Conservation (phyloP, 73 alveolate species). For the Tetrahymena borealis region DNA sequence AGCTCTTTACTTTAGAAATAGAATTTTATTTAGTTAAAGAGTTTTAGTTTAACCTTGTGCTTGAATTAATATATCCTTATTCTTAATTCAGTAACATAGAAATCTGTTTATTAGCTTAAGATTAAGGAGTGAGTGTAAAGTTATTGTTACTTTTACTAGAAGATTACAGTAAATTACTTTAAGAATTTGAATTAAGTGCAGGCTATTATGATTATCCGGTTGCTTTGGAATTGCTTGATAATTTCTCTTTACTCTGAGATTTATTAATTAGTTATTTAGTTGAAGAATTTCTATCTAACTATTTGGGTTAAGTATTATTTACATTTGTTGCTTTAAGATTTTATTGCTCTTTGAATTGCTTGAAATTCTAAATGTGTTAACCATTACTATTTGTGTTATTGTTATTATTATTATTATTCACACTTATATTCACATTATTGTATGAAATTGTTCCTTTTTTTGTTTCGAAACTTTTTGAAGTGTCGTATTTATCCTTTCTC, state of each 20-base stretch:
- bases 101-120: not conserved
- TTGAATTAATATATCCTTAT: not conserved
- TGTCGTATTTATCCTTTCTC: not conserved
- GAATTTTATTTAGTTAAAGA: not conserved
- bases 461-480: not conserved
- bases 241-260: not conserved
- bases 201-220: no score
- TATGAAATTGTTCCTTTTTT: not conserved
- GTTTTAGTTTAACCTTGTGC: not conserved
- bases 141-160: not conserved
- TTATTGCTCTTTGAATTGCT: not conserved
- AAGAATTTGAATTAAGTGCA: not conserved
- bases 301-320: not conserved
- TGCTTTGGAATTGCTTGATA: not conserved
- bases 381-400: no score
- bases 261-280: not conserved
- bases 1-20: not conserved
- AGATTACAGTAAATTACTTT: not conserved
- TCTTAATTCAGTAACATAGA: not conserved
- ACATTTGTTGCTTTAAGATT: not conserved
- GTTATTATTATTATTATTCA: not conserved
- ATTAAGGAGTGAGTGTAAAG: not conserved
- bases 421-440: not conserved
- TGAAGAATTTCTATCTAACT: not conserved
- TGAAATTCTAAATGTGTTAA: not conserved